Conservation (phyloP, 1,284 basidiomycete genomes). For the Trichosporon ovoides region DNA sequence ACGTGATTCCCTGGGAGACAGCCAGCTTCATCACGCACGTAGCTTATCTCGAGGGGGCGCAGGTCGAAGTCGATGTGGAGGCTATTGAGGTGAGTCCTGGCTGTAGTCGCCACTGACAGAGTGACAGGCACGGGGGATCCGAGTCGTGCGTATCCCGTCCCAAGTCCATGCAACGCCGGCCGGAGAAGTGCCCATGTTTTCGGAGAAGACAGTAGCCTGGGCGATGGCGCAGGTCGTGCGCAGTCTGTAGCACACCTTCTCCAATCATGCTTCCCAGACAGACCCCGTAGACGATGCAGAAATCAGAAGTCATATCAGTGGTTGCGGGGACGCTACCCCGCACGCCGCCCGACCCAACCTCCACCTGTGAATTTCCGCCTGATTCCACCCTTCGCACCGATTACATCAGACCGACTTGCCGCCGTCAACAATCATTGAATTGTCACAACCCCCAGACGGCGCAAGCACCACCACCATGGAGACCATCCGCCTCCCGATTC, state of each 20-base stretch:
- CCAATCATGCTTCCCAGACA: no score
- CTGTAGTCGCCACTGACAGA: not conserved
- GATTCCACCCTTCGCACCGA: no score
- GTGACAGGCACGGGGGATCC: conserved; percentile 33
- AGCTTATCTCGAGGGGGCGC: conserved; percentile 64
- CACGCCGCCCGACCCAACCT: no score
- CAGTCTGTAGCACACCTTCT: not conserved
- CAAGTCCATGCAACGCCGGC: conserved; percentile 16
- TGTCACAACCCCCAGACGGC: not conserved
- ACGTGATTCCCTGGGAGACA: conserved; percentile 52
- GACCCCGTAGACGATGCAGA: not conserved
- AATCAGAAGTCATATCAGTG: no score
- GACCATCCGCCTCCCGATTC: conserved; percentile 24
- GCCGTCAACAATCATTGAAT: no score
- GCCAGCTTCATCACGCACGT: conserved; percentile 65
- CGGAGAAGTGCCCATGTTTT: conserved; percentile 34
- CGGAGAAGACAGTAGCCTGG: conserved; percentile 38
- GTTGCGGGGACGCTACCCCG: no score
- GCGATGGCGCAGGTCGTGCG: conserved; percentile 31
- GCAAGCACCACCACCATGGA: not conserved
- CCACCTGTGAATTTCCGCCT: no score
- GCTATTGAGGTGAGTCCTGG: conserved; percentile 59
- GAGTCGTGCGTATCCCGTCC: conserved; percentile 31
- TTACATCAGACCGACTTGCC: no score
- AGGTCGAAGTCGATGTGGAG: conserved; percentile 59